Conservation (phyloP, 371 early-diverging fungal genomes). For the Chytridium lagenaria region DNA sequence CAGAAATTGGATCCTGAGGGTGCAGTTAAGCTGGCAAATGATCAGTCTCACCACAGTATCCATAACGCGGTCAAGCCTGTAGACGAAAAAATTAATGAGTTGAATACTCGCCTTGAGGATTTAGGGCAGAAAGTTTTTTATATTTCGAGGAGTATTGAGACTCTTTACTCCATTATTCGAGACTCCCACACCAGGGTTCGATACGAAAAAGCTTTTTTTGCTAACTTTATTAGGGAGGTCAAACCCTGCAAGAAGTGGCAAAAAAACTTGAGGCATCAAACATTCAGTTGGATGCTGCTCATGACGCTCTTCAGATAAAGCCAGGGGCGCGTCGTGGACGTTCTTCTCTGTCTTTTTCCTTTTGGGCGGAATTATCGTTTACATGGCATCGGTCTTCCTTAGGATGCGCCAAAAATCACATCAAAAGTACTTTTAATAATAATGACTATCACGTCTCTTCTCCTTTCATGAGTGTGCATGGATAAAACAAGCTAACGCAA, state of each 20-base stretch:
- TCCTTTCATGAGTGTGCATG: background rate
- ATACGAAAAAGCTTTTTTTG: too few relatives aligned
- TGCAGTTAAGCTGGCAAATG: background rate
- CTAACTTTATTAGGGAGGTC: constrained; percentile 6
- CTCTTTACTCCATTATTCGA: constrained; percentile 25
- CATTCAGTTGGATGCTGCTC: constrained; percentile 24
- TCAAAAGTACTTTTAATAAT: background rate
- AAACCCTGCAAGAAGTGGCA: constrained; percentile 32
- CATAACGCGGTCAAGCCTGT: constrained; percentile 26
- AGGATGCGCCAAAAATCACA: constrained; percentile 17
- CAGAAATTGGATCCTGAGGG: constrained; percentile 22
- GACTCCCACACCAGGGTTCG: constrained; percentile 6
- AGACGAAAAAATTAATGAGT: constrained; percentile 27
- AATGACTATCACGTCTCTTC: too few relatives aligned
- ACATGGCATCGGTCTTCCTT: constrained; percentile 33
- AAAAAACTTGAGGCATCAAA: constrained; percentile 30
- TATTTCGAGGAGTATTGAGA: constrained; percentile 20
- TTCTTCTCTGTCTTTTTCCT: constrained; percentile 27
- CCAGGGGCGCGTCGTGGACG: background rate
- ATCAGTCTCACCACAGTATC: constrained; percentile 6
- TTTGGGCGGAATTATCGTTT: constrained; percentile 34
- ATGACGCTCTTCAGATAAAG: constrained; percentile 14
- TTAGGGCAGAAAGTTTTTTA: constrained; percentile 19
- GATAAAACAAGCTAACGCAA: too few relatives aligned
- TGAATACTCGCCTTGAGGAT: constrained; percentile 24